Conservation (phyloP, 2,329 filamentous ascomycete species). For the Aspergillus felis region DNA sequence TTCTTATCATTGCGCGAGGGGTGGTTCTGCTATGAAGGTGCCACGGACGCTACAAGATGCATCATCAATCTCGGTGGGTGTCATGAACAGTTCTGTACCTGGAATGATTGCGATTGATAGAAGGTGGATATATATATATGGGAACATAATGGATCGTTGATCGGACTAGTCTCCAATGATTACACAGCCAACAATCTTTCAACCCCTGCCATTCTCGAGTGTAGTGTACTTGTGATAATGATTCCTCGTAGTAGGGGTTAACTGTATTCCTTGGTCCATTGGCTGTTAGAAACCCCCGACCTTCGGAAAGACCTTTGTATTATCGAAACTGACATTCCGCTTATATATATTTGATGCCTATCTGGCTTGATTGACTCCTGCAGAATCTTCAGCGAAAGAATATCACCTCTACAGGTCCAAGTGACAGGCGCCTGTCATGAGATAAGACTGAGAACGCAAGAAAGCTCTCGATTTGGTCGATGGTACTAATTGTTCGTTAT, state of each 20-base stretch:
- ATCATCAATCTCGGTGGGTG: constrained; percentile 10
- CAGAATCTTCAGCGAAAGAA: too few relatives aligned
- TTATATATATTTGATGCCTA: too few relatives aligned
- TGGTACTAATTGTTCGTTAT: too few relatives aligned
- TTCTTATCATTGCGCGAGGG: neutral
- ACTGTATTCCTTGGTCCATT: neutral
- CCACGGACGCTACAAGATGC: constrained; percentile 5
- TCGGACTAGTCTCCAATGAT: constrained; percentile 9
- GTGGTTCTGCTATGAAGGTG: neutral
- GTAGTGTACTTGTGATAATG: neutral
- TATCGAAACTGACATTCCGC: too few relatives aligned
- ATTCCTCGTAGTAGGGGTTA: neutral
- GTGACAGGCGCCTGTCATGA: too few relatives aligned
- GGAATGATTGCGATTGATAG: constrained; percentile 13
- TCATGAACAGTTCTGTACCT: constrained; percentile 18
- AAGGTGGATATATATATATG: constrained; percentile 10
- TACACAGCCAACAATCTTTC: neutral
- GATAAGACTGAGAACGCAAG: too few relatives aligned
- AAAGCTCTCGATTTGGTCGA: too few relatives aligned
- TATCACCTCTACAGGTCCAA: too few relatives aligned
- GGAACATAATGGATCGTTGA: constrained; percentile 17
- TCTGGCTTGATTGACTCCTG: too few relatives aligned
- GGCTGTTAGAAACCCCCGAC: neutral
- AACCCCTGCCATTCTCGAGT: neutral
- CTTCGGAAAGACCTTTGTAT: too few relatives aligned